phyloP scores from a whole-genome alignment of 2,329 filamentous ascomycete genomes.

The Helicocarpus griseus region DNA sequence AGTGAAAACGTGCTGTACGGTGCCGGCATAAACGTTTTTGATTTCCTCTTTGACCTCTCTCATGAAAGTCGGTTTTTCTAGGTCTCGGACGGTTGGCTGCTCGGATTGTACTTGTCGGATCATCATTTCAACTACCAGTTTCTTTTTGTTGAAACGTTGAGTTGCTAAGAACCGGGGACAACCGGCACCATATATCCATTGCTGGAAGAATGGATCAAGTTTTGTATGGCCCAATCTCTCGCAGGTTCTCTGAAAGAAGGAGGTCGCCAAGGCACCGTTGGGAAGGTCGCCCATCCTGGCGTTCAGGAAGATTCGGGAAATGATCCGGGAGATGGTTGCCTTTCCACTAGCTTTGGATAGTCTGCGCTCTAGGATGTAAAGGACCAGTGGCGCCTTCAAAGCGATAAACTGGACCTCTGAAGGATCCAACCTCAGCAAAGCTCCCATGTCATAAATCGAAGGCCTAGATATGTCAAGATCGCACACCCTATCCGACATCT shows the following conservation, averaged over 20 bases:
- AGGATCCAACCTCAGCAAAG: constrained; percentile 65
- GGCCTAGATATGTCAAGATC: constrained; percentile 73
- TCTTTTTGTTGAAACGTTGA: constrained; percentile 95
- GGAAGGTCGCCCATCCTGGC: constrained; percentile 71
- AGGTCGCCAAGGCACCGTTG: constrained; percentile 60
- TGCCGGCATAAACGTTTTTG: constrained; percentile 57
- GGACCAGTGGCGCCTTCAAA: constrained; percentile 78
- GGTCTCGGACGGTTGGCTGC: constrained; percentile 45
- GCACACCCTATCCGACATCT: constrained; percentile 69
- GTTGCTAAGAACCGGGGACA: constrained; percentile 80
- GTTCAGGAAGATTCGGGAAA: constrained; percentile 76
- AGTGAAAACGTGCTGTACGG: constrained; percentile 72
- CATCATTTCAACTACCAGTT: constrained; percentile 83
- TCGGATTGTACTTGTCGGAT: constrained; percentile 65
- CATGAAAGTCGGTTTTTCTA: constrained; percentile 69
- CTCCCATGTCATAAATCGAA: constrained; percentile 70
- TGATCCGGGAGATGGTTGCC: constrained; percentile 71
- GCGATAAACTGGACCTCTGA: constrained; percentile 86
- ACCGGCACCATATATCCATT: constrained; percentile 83
- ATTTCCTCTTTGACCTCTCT: constrained; percentile 73
- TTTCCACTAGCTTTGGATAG: constrained; percentile 82
- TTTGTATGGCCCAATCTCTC: constrained; percentile 83
- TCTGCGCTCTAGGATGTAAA: constrained; percentile 88
- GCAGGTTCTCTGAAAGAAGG: constrained; percentile 70
- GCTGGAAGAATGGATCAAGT: constrained; percentile 82